These are phyloP conservation scores for Capsella bursapastoris DNA, from an alignment of 345 rosid species.

Conservation along the genomic window DNA sequence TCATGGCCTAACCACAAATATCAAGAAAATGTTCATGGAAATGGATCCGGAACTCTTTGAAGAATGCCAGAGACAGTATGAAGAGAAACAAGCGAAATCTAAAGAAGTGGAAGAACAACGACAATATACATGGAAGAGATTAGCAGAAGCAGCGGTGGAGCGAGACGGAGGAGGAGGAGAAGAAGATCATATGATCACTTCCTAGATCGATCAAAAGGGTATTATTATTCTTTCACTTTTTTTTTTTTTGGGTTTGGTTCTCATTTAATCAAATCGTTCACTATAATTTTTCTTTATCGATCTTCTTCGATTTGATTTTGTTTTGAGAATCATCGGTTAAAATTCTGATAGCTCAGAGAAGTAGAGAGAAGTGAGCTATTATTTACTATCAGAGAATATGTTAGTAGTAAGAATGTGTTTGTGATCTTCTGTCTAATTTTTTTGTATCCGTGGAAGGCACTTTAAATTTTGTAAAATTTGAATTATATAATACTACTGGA, in stretches of 20 bases:
- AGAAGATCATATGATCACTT: slow-evolving; percentile 43
- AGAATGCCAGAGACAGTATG: slow-evolving; percentile 66
- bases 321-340: slow-evolving; percentile 27
- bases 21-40: slow-evolving; percentile 78
- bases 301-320: slow-evolving; percentile 14
- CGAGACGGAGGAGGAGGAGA: slow-evolving; percentile 27
- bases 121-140: slow-evolving; percentile 68
- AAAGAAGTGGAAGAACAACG: slow-evolving; percentile 60
- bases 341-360: slow-evolving; percentile 38
- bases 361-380: slow-evolving; percentile 35
- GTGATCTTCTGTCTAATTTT: slow-evolving; percentile 32
- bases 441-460: slow-evolving; percentile 7
- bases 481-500: slow-evolving; percentile 10
- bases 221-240: slow-evolving; percentile 37
- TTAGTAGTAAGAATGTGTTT: slow-evolving; percentile 40
- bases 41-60: slow-evolving; percentile 73
- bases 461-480: slow-evolving; percentile 17
- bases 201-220: slow-evolving; percentile 27
- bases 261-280: slow-evolving; percentile 24
- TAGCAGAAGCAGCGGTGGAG: slow-evolving; percentile 69
- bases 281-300: slow-evolving; percentile 5
- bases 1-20: slow-evolving; percentile 74
- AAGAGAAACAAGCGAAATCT: slow-evolving; percentile 54
- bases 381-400: slow-evolving; percentile 25
- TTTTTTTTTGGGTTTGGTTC: not conserved